Percentiles rank a stretch among this genome's conserved stretches.
These are phyloP conservation scores for Didymella lethalis DNA, from an alignment of 2,329 filamentous ascomycete genomes.

Conservation along the genomic window DNA sequence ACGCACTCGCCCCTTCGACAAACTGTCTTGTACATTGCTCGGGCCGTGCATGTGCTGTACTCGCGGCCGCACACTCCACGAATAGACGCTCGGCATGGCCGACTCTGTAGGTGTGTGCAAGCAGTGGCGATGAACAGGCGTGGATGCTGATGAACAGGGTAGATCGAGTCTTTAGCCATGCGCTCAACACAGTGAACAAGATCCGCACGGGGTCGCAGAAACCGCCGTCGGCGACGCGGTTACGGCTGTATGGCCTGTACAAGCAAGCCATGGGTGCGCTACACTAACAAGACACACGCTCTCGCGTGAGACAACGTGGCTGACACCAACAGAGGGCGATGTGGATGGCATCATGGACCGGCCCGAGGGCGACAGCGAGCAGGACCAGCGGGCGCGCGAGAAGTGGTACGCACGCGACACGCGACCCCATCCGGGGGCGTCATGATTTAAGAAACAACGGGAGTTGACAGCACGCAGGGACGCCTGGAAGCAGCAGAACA, in stretches of 20 bases:
- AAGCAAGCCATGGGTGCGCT: constrained; percentile 88
- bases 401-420: constrained; percentile 66
- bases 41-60: not conserved
- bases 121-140: not conserved
- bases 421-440: constrained; percentile 3
- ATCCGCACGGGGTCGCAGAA: constrained; percentile 92
- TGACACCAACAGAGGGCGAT: constrained; percentile 74
- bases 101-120: constrained; percentile 52
- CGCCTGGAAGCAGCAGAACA: constrained; percentile 90
- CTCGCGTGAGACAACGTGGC: not conserved
- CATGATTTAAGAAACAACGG: constrained; percentile 1
- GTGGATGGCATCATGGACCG: constrained; percentile 93
- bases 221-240: constrained; percentile 82
- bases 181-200: constrained; percentile 97
- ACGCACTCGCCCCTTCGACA: constrained; percentile 1
- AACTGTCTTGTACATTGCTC: not conserved
- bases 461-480: constrained; percentile 64
- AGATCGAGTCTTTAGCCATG: constrained; percentile 99
- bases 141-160: constrained; percentile 11
- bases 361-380: constrained; percentile 63
- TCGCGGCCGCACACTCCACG: not conserved
- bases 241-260: constrained; percentile 96
- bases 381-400: constrained; percentile 63
- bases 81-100: constrained; percentile 43
- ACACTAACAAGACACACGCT: not conserved